Percentiles rank a stretch among this genome's conserved stretches.
Conservation (phyloP, 148 eudicot species). For the Rhododendron williamsianum region DNA sequence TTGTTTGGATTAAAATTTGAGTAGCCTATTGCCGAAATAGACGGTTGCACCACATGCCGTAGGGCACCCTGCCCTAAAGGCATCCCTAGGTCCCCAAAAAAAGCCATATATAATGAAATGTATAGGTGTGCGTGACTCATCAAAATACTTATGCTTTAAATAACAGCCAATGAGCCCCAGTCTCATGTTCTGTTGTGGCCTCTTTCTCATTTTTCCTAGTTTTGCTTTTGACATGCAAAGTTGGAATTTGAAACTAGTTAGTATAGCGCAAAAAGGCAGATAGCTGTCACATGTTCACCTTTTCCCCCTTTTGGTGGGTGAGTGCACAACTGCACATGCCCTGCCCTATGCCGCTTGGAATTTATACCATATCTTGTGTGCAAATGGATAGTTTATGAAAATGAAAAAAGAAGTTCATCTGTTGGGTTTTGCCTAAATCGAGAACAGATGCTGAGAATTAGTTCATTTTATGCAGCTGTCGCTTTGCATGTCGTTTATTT, state of each 20-base stretch:
- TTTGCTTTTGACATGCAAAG: background rate
- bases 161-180: background rate
- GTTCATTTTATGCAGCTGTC: background rate
- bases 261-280: background rate
- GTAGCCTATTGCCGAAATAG: too few relatives aligned
- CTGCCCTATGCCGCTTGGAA: background rate
- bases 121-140: background rate
- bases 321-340: background rate
- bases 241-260: background rate
- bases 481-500: background rate
- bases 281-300: background rate
- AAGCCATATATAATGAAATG: background rate
- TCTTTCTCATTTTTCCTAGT: background rate
- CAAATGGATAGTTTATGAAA: background rate
- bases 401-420: background rate
- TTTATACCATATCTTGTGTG: background rate
- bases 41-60: too few relatives aligned
- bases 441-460: background rate
- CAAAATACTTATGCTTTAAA: background rate
- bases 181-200: background rate
- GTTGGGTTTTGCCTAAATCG: background rate
- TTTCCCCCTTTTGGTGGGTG: background rate
- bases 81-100: too few relatives aligned
- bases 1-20: too few relatives aligned
- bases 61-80: too few relatives aligned